These are phyloP conservation scores for Vanrija sp. DNA, from an alignment of 1,284 basidiomycete genomes.

Conservation along the genomic window DNA sequence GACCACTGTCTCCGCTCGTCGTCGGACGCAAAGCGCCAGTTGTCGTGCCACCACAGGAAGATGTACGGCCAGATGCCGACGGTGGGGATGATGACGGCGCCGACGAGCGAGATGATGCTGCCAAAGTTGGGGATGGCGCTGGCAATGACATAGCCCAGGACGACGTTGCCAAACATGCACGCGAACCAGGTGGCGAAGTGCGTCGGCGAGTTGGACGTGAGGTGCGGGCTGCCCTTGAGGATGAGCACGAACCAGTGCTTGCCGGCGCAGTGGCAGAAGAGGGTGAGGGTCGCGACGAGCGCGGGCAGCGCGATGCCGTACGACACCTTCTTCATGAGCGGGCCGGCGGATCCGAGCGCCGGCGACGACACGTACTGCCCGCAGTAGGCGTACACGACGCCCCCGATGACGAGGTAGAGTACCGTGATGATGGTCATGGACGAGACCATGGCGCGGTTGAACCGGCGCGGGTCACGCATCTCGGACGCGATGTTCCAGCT, in stretches of 20 bases:
- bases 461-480: slow-evolving; percentile 32
- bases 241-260: slow-evolving; percentile 15
- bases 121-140: slow-evolving; percentile 1
- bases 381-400: slow-evolving; percentile 29
- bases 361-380: slow-evolving; percentile 46
- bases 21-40: slow-evolving; percentile 7
- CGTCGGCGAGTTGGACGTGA: slow-evolving; percentile 56
- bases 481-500: slow-evolving; percentile 40
- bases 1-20: slow-evolving; percentile 12
- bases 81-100: slow-evolving; percentile 12
- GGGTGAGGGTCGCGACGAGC: not conserved
- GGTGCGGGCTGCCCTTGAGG: slow-evolving; percentile 51
- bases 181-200: slow-evolving; percentile 59
- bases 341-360: slow-evolving; percentile 46
- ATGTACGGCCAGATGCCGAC: slow-evolving; percentile 18
- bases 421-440: slow-evolving; percentile 5
- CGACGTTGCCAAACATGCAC: not conserved
- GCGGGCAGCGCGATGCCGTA: slow-evolving; percentile 28
- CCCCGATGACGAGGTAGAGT: slow-evolving; percentile 15
- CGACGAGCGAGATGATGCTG: not conserved
- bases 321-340: slow-evolving; percentile 37
- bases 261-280: slow-evolving; percentile 12
- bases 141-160: not conserved
- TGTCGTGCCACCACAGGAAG: slow-evolving; percentile 24
- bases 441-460: slow-evolving; percentile 17